Conservation (phyloP, 805 yeast genomes). For the Candida bentonensis region DNA sequence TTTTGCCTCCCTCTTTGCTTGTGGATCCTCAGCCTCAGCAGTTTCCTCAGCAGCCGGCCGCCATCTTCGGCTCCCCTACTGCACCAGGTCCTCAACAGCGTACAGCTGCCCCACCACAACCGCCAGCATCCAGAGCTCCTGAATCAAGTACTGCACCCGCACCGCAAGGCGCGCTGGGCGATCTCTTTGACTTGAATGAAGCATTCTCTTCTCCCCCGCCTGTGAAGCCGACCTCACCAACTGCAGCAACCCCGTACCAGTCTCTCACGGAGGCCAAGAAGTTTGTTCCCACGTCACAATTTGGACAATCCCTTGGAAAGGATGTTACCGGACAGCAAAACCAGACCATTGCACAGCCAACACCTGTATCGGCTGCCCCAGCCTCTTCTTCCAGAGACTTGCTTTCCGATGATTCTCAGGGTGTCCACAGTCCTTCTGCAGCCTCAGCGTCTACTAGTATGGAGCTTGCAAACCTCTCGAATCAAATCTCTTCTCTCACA, state of each 20-base stretch:
- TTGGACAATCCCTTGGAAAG: conserved; percentile 59
- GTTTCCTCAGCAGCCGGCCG: conserved; percentile 3
- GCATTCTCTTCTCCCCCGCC: conserved; percentile 33
- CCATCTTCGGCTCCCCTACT: background rate
- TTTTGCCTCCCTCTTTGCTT: conserved; percentile 54
- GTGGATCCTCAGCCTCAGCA: conserved; percentile 4
- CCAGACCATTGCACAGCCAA: conserved; percentile 32
- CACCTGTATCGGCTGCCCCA: conserved; percentile 10
- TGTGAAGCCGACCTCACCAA: conserved; percentile 20
- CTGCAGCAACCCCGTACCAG: conserved; percentile 11
- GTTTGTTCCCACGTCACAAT: conserved; percentile 72
- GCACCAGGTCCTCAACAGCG: conserved; percentile 13
- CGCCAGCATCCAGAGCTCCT: conserved; percentile 17
- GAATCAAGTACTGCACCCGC: conserved; percentile 15
- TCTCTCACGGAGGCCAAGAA: conserved; percentile 22
- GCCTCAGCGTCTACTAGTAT: conserved; percentile 2
- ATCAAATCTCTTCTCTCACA: conserved; percentile 68
- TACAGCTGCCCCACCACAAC: conserved; percentile 7
- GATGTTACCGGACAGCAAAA: conserved; percentile 19
- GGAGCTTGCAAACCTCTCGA: conserved; percentile 75
- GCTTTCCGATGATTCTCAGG: conserved; percentile 38
- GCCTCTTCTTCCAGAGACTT: conserved; percentile 24
- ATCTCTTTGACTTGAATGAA: conserved; percentile 45
- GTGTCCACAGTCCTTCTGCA: conserved; percentile 52
- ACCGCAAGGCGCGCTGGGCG: conserved; percentile 44